These are phyloP conservation scores for Platanthera guangdongensis DNA, from an alignment of 106 monocot genomes.

Conservation along the genomic window DNA sequence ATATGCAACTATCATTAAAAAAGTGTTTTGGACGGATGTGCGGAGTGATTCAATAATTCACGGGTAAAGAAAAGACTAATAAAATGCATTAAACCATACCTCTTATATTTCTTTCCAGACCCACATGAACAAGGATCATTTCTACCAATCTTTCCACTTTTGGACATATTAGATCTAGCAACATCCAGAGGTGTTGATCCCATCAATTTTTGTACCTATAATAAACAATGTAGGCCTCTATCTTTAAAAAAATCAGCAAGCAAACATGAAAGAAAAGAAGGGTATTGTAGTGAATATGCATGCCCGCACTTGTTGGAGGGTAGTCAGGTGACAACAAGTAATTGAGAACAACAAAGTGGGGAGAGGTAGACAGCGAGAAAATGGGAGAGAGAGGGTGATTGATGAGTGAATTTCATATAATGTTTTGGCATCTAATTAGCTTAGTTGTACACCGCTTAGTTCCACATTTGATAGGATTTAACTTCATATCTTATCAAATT, in stretches of 20 bases:
- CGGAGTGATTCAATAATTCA: neutral
- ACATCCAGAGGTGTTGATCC: conserved; percentile 85
- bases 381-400: too few relatives aligned
- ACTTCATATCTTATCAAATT: too few relatives aligned
- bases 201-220: conserved; percentile 91
- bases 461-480: too few relatives aligned
- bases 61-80: neutral
- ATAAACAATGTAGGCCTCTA: neutral
- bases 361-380: neutral
- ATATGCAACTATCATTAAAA: neutral
- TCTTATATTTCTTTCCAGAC: conserved; percentile 90
- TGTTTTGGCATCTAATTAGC: too few relatives aligned
- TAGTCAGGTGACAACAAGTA: neutral
- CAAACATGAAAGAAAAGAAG: neutral
- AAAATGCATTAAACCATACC: conserved; percentile 23
- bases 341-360: neutral
- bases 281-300: neutral
- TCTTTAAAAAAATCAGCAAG: neutral
- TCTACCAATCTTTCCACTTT: conserved; percentile 62
- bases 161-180: conserved; percentile 31
- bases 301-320: neutral
- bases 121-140: conserved; percentile 86
- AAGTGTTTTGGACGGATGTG: neutral
- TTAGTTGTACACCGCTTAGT: too few relatives aligned
- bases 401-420: too few relatives aligned